Conservation (phyloP, 768 basidiomycete species). For the Tylopilus sp. region DNA sequence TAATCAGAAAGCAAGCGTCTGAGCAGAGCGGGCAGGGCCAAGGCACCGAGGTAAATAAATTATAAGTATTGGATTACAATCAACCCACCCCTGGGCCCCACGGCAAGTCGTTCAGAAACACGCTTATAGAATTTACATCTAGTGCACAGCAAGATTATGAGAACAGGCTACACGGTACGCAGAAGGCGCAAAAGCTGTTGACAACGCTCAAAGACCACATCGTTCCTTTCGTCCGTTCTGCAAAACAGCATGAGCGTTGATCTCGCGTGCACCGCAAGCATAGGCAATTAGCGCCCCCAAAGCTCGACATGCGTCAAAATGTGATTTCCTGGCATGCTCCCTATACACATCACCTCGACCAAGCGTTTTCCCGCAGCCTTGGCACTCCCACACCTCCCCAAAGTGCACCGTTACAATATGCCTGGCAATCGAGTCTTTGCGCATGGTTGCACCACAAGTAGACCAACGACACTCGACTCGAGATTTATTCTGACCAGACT, state of each 20-base stretch:
- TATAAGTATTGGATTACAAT: too few species aligned
- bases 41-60: too few species aligned
- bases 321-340: constrained; percentile 3
- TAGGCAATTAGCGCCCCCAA: constrained; percentile 11
- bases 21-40: too few species aligned
- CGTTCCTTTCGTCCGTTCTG: background rate
- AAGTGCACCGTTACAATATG: constrained; percentile 20
- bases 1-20: too few species aligned
- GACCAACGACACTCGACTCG: constrained; percentile 10
- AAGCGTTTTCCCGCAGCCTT: constrained; percentile 8
- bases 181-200: background rate
- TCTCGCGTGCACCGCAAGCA: background rate
- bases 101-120: too few species aligned
- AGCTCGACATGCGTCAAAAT: constrained; percentile 1
- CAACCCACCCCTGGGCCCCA: too few species aligned
- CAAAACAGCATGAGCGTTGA: constrained; percentile 9
- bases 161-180: background rate
- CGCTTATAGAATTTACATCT: too few species aligned
- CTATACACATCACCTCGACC: constrained; percentile 9
- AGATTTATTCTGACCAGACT: constrained; percentile 9
- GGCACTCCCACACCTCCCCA: constrained; percentile 1
- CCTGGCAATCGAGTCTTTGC: constrained; percentile 22
- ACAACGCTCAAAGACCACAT: too few species aligned
- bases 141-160: background rate
- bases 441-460: constrained; percentile 15